Conservation (phyloP, 164 flowering plant genomes). For the Nymphaea colorata region DNA sequence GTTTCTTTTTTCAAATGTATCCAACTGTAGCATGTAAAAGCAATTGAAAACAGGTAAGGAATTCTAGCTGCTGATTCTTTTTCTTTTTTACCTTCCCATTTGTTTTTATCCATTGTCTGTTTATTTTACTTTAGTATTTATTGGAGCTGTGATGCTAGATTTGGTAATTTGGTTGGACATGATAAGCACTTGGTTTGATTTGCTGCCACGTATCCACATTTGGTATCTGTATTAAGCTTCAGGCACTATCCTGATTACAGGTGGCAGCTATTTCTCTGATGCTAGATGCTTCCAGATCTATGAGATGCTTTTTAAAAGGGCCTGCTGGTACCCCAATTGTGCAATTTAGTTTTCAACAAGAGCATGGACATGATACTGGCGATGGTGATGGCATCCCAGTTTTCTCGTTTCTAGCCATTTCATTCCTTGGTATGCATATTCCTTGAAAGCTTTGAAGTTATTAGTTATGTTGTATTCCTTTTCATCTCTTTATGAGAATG, state of each 20-base stretch:
- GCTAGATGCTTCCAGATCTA: slow-evolving; percentile 36
- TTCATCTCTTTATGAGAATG: neutral
- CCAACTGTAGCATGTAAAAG: too few species aligned
- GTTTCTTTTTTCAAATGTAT: too few species aligned
- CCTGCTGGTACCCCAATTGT: slow-evolving; percentile 32
- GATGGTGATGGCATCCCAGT: slow-evolving; percentile 71
- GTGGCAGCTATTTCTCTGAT: slow-evolving; percentile 38
- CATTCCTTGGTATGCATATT: slow-evolving; percentile 41
- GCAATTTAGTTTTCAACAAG: slow-evolving; percentile 39
- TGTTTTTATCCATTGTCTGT: too few species aligned
- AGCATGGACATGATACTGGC: slow-evolving; percentile 40
- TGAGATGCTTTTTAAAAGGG: slow-evolving; percentile 53
- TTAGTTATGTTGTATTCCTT: neutral
- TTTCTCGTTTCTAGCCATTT: slow-evolving; percentile 38
- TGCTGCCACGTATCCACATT: too few species aligned
- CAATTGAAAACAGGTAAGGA: too few species aligned
- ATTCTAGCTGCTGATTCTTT: too few species aligned
- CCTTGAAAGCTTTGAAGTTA: neutral
- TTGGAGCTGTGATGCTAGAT: too few species aligned
- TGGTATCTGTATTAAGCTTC: too few species aligned
- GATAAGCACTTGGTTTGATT: too few species aligned
- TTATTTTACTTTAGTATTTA: too few species aligned
- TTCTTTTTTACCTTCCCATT: too few species aligned
- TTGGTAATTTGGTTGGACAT: too few species aligned
- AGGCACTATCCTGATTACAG: slow-evolving; percentile 14